A percentile compares a stretch with the other conserved stretches of the same genome.
Conservation (phyloP, 805 yeast species). For the Ascoidea asiatica region DNA sequence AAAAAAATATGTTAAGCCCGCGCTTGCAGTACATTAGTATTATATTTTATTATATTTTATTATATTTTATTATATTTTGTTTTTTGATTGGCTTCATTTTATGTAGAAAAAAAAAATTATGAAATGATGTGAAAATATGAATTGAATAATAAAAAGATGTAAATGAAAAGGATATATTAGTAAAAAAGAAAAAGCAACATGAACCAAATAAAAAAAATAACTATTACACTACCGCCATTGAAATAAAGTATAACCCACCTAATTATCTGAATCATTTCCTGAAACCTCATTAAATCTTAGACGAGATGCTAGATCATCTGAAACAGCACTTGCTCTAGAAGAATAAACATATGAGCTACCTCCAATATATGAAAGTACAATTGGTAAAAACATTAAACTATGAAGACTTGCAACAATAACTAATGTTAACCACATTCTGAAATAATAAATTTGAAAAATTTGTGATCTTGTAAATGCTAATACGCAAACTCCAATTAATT, state of each 20-base stretch:
- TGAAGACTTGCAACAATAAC: slow-evolving; percentile 70
- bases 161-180: no score
- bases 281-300: slow-evolving; percentile 7
- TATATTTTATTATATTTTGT: no score
- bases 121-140: no score
- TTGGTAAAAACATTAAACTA: slow-evolving; percentile 68
- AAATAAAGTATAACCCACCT: neutral
- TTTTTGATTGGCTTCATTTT: no score
- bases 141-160: no score
- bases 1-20: no score
- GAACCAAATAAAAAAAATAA: neutral
- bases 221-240: neutral
- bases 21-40: no score
- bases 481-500: slow-evolving; percentile 76
- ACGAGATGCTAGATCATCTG: slow-evolving; percentile 17
- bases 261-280: slow-evolving; percentile 3
- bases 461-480: slow-evolving; percentile 78
- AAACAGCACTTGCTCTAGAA: slow-evolving; percentile 19
- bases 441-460: slow-evolving; percentile 84
- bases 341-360: slow-evolving; percentile 37
- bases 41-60: no score
- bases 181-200: neutral
- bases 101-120: no score
- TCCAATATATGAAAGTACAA: slow-evolving; percentile 51
- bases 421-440: slow-evolving; percentile 85